A percentile compares a stretch with the other conserved stretches of the same genome.
These are phyloP conservation scores for Fusarium sp. DNA, from an alignment of 2,329 filamentous ascomycete species.

Conservation along the genomic window DNA sequence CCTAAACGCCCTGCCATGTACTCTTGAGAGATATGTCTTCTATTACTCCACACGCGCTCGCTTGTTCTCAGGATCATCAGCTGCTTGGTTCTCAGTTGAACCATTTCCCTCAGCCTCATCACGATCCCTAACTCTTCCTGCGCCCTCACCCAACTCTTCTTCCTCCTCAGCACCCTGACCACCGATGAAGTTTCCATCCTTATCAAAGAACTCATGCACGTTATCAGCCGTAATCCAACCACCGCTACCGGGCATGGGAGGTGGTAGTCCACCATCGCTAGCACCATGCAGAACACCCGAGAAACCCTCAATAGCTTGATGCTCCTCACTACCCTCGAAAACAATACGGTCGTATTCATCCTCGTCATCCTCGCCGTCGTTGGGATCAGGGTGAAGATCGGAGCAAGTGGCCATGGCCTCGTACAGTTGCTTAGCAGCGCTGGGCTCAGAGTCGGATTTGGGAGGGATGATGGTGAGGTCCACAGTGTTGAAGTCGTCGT, in stretches of 20 bases:
- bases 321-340: conserved; percentile 63
- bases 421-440: conserved; percentile 62
- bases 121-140: conserved; percentile 65
- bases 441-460: conserved; percentile 36
- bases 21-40: background rate
- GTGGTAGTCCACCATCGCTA: conserved; percentile 65
- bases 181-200: conserved; percentile 79
- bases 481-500: conserved; percentile 73
- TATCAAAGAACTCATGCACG: conserved; percentile 84
- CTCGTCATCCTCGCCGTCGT: conserved; percentile 67
- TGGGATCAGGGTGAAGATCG: conserved; percentile 78
- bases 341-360: conserved; percentile 66
- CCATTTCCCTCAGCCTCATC: conserved; percentile 65
- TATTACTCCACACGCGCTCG: conserved; percentile 58
- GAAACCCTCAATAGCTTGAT: conserved; percentile 67
- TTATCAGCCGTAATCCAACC: conserved; percentile 96
- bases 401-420: conserved; percentile 79
- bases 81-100: conserved; percentile 54
- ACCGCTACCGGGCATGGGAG: conserved; percentile 76
- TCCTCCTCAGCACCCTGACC: conserved; percentile 53
- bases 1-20: conserved; percentile 39
- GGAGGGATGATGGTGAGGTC: conserved; percentile 74
- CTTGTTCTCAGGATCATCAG: conserved; percentile 59
- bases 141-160: conserved; percentile 70
- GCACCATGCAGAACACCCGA: conserved; percentile 64